These are phyloP conservation scores for Hypoxylon fuscum DNA, from an alignment of 495 filamentous ascomycete genomes.

Conservation along the genomic window DNA sequence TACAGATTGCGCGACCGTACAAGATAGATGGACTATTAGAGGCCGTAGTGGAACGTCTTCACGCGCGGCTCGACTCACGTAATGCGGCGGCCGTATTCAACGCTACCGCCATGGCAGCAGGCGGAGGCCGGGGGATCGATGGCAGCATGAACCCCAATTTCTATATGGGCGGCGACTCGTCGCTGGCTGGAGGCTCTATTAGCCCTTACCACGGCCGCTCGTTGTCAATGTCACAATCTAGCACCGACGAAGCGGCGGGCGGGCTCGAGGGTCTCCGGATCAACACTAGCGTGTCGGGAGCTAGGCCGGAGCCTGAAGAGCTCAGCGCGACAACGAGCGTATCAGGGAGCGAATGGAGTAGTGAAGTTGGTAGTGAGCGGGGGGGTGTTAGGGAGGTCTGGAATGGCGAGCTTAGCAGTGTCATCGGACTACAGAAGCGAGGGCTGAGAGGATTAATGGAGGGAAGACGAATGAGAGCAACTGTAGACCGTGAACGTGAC, in stretches of 20 bases:
- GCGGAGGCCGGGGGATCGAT: constrained; percentile 79
- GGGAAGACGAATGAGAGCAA: constrained; percentile 80
- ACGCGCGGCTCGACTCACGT: constrained; percentile 86
- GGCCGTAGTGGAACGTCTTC: constrained; percentile 88
- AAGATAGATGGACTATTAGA: constrained; percentile 91
- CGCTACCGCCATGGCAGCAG: constrained; percentile 96
- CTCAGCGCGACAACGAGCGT: constrained; percentile 59
- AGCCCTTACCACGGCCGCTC: constrained; percentile 28
- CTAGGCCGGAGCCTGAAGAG: constrained; percentile 54
- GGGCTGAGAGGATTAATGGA: constrained; percentile 95
- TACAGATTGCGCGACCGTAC: constrained; percentile 94
- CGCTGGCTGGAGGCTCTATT: constrained; percentile 19
- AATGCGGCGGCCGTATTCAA: constrained; percentile 99
- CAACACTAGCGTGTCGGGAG: constrained; percentile 49
- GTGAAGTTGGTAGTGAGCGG: constrained; percentile 51
- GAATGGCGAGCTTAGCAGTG: constrained; percentile 85
- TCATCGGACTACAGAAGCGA: constrained; percentile 96
- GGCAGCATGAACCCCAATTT: constrained; percentile 60
- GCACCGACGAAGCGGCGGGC: constrained; percentile 26
- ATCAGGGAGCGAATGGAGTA: constrained; percentile 60
- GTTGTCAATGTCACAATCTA: constrained; percentile 38
- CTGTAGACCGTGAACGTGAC: constrained; percentile 45
- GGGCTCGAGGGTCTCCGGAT: constrained; percentile 47
- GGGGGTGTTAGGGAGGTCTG: constrained; percentile 68
- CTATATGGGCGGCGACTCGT: constrained; percentile 43